Conservation (phyloP, 2,329 filamentous ascomycete species). For the Trichophyton mentagrophytes region DNA sequence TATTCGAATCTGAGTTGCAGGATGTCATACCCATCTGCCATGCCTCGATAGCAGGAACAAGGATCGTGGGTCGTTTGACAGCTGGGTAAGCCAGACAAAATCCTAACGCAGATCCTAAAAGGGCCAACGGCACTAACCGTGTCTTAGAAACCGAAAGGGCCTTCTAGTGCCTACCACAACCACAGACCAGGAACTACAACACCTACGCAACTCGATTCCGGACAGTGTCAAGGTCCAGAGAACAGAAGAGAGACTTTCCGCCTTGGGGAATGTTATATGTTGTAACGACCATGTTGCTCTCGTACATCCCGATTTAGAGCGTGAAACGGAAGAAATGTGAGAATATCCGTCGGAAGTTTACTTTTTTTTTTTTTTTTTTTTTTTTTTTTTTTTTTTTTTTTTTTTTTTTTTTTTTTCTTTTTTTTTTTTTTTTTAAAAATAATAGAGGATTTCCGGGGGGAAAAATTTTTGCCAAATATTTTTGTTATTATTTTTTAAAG, state of each 20-base stretch:
- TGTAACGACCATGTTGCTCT: slow-evolving; percentile 94
- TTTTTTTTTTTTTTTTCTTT: too few species aligned
- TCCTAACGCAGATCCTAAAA: not conserved
- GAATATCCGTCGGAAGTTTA: not conserved
- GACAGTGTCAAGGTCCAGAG: slow-evolving; percentile 88
- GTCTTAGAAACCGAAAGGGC: slow-evolving; percentile 73
- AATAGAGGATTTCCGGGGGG: too few species aligned
- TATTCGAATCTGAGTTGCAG: slow-evolving; percentile 95
- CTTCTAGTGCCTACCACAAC: slow-evolving; percentile 92
- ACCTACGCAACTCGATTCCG: slow-evolving; percentile 87
- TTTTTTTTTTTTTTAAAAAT: too few species aligned
- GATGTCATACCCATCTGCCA: slow-evolving; percentile 95
- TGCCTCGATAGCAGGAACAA: slow-evolving; percentile 88
- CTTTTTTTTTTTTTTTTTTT: not conserved
- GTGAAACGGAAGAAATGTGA: slow-evolving; percentile 89
- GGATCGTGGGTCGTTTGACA: slow-evolving; percentile 90
- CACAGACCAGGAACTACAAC: slow-evolving; percentile 95
- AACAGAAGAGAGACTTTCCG: slow-evolving; percentile 92
- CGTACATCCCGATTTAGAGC: slow-evolving; percentile 89
- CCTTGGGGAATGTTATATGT: slow-evolving; percentile 93
- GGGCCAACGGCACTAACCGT: not conserved
- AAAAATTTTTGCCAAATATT: too few species aligned
- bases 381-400: too few species aligned
- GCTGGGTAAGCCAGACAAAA: slow-evolving; percentile 52
- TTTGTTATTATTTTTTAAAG: too few species aligned